Percentiles rank a stretch among this genome's conserved stretches.
Evolutionary conservation across 2,329 filamentous ascomycete species (phyloP).

Genomic region (Sordariomycetes sp.): DNA sequence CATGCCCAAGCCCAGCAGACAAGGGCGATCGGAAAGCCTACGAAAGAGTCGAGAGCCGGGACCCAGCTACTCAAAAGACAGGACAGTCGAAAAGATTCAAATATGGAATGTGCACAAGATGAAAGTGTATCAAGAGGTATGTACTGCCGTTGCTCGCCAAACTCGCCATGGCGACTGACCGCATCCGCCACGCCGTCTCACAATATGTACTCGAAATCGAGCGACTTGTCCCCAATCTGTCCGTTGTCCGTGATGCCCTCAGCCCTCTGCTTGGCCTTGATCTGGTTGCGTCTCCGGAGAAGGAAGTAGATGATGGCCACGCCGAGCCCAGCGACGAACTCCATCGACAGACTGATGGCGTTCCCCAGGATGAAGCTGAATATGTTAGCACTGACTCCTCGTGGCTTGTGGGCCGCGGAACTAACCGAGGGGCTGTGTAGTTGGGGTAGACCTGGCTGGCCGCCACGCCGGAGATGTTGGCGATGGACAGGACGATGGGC

Average conservation of each 20-base stretch:
- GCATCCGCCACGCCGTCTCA: no score
- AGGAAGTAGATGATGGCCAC: conserved; percentile 11
- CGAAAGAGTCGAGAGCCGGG: no score
- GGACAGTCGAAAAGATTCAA: no score
- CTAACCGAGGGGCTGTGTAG: conserved; percentile 18
- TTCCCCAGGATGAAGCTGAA: conserved; percentile 18
- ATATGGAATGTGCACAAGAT: no score
- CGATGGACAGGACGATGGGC: conserved; percentile 18
- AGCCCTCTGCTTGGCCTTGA: conserved; percentile 1
- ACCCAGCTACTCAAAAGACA: no score
- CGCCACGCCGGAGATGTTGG: conserved; percentile 17
- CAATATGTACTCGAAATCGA: conserved; percentile 5
- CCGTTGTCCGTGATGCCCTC: conserved; percentile 3
- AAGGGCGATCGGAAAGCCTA: no score
- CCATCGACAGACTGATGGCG: conserved; percentile 16
- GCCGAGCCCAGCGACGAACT: conserved; percentile 12
- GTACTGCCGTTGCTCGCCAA: no score
- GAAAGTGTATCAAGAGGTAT: no score
- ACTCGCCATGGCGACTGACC: no score
- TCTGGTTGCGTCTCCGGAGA: conserved; percentile 2
- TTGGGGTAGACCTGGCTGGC: conserved; percentile 21
- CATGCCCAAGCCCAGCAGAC: no score
- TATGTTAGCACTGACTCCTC: neutral
- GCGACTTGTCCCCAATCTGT: conserved; percentile 2
- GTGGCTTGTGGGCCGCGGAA: neutral